Evolutionary conservation across 2,329 filamentous ascomycete genomes (phyloP).

Genomic region (Paracoccidioides brasiliensis): DNA sequence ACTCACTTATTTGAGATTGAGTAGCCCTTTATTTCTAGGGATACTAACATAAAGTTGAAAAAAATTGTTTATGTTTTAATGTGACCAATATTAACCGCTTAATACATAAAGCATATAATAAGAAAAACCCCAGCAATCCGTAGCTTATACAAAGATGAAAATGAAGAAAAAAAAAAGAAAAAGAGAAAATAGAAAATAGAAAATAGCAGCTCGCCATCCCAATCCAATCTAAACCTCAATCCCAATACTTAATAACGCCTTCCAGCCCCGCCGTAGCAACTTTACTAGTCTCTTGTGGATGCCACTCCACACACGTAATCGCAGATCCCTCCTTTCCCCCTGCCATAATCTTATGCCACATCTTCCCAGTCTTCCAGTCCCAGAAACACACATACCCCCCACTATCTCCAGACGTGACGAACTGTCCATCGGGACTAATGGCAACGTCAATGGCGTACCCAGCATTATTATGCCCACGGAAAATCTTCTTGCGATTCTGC

Average conservation of each 20-base stretch:
- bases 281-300: conserved; percentile 94
- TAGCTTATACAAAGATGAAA: background rate
- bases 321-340: conserved; percentile 54
- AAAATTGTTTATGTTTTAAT: too few relatives aligned
- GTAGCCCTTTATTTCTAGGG: too few relatives aligned
- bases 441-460: conserved; percentile 85
- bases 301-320: conserved; percentile 82
- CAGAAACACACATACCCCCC: conserved; percentile 89
- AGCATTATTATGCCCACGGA: conserved; percentile 89
- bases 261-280: conserved; percentile 82
- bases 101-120: background rate
- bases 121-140: background rate
- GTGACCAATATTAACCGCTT: too few relatives aligned
- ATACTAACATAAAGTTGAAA: too few relatives aligned
- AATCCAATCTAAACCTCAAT: conserved; percentile 39
- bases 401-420: conserved; percentile 74
- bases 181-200: background rate
- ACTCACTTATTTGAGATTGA: too few relatives aligned
- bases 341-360: conserved; percentile 92
- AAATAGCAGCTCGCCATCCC: too few relatives aligned
- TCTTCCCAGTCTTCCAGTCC: conserved; percentile 99
- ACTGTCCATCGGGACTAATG: conserved; percentile 82
- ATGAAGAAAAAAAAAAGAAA: background rate
- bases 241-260: conserved; percentile 84
- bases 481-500: conserved; percentile 94